Conservation (phyloP, 139 green algal genomes). For the Chlorella sp. region DNA sequence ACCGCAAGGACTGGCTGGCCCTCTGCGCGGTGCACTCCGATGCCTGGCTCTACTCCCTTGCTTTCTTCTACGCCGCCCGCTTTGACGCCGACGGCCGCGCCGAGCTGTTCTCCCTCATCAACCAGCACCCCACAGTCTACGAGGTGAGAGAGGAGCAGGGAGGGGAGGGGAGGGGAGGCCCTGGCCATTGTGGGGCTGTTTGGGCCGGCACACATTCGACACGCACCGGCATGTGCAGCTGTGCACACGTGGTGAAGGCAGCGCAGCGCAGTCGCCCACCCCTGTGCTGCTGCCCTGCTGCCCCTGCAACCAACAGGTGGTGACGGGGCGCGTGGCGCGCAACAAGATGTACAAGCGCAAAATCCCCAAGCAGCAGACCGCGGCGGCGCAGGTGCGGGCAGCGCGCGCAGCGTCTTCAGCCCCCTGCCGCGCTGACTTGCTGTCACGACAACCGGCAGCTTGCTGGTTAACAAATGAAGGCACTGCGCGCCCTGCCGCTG, state of each 20-base stretch:
- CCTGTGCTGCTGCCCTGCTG: no score
- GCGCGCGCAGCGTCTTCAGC: no score
- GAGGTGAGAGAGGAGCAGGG: constrained; percentile 50
- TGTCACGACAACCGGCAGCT: no score
- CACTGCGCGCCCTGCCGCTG: no score
- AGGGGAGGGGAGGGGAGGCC: no score
- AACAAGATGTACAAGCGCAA: constrained; percentile 45
- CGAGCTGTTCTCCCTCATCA: constrained; percentile 89
- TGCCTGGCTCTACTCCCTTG: constrained; percentile 94
- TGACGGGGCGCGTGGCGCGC: constrained; percentile 66
- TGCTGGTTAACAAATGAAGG: no score
- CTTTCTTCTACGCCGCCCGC: constrained; percentile 96
- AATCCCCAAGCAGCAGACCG: constrained; percentile 1
- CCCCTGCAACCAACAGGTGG: constrained; percentile 53
- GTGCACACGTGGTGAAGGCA: constrained; percentile 67
- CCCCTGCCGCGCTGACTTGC: no score
- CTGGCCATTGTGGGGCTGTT: no score
- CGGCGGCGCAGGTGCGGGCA: background rate
- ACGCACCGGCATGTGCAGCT: no score
- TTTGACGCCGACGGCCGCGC: constrained; percentile 86
- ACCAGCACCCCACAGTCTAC: constrained; percentile 89
- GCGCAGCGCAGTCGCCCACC: no score
- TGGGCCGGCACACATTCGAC: no score
- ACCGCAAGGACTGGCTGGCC: constrained; percentile 94
- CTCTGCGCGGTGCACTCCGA: constrained; percentile 98